Base-by-base conservation (phyloP, 2,329 filamentous ascomycete genomes). In the Penicillium hesseltinei region DNA sequence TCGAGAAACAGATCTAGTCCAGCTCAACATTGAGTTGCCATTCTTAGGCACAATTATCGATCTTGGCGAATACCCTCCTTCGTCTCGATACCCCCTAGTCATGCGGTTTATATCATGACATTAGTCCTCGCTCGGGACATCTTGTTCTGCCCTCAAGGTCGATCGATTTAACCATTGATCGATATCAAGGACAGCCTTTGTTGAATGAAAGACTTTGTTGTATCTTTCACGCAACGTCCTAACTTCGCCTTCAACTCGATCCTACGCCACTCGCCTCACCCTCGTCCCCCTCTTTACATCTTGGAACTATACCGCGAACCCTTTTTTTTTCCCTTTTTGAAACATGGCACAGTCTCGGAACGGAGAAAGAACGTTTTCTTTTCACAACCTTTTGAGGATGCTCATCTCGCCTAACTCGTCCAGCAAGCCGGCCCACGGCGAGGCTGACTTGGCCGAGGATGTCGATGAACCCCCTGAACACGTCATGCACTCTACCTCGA, bases 401-500 rank as follows among this genome's bases (percentile, higher is more conserved):
- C 70, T 80, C 39, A 70, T 75, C 53, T 69, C 77, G 31, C 73
- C 76, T 43, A 75, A 75, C 47, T 69, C 74, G 54, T 71, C 75
- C 54, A 73, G 68, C 45, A 70, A 71, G 61, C 70, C 68, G 13
- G 57, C 66, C 35, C 69, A 69, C 48, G 75, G 74, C 43, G 84
- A 85, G 51, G 84, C 87, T 58, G 92, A 96, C 56, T 73, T 86
- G 65, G 78, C 82, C 57, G 84, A 89, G 63, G 93, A 97, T 69
- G 82, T 87, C 50, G 93, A 97, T 75, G 93, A 97, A 75, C 92
- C 92, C 49, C 92, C 92, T 67, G 92, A 97, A 64, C 66, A 64
- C 45, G 60, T 66, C 50, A 56, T 69, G 15, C 69, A 66, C 55
- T 60, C 65, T 36, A 62, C 73, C 60, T 51, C 68, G 64, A 56